phyloP scores from a whole-genome alignment of 2,329 filamentous ascomycete species.

The Huntiella abstrusa region DNA sequence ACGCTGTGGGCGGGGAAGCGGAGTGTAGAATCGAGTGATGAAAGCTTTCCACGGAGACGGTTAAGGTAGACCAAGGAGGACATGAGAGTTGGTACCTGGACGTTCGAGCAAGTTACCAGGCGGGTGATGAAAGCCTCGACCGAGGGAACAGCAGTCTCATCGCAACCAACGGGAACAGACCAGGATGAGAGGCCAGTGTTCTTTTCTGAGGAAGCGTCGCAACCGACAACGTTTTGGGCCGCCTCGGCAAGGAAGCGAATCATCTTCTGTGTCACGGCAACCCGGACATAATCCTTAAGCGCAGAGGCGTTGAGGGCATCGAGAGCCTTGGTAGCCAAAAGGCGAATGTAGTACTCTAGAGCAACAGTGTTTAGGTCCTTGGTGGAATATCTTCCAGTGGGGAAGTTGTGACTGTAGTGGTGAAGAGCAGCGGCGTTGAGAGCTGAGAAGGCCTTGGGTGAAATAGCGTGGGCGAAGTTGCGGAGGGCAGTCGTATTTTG shows the following conservation, averaged over 20 bases:
- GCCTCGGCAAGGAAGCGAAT: constrained; percentile 57
- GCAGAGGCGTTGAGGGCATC: constrained; percentile 51
- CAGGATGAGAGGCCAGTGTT: too few relatives aligned
- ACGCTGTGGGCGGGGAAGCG: constrained; percentile 94
- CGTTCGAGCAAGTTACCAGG: constrained; percentile 79
- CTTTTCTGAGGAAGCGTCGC: constrained; percentile 33
- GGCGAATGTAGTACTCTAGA: too few relatives aligned
- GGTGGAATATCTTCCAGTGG: too few relatives aligned
- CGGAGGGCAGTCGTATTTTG: too few relatives aligned
- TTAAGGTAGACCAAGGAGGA: constrained; percentile 85
- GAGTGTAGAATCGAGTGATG: constrained; percentile 88
- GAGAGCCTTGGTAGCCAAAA: background rate
- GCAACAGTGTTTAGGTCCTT: too few relatives aligned
- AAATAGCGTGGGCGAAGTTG: too few relatives aligned
- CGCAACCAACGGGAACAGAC: too few relatives aligned
- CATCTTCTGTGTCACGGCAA: constrained; percentile 58
- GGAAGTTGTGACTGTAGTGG: too few relatives aligned
- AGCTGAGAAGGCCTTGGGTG: too few relatives aligned
- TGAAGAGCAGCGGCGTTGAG: too few relatives aligned
- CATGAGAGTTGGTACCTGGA: constrained; percentile 95
- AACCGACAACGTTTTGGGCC: constrained; percentile 61
- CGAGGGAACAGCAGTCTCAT: constrained; percentile 41
- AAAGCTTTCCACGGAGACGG: constrained; percentile 65
- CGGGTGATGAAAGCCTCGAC: constrained; percentile 84
- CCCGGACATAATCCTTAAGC: constrained; percentile 64